These are phyloP conservation scores for Exobasidium cylindrosporum DNA, from an alignment of 1,284 basidiomycete species.

Conservation along the genomic window DNA sequence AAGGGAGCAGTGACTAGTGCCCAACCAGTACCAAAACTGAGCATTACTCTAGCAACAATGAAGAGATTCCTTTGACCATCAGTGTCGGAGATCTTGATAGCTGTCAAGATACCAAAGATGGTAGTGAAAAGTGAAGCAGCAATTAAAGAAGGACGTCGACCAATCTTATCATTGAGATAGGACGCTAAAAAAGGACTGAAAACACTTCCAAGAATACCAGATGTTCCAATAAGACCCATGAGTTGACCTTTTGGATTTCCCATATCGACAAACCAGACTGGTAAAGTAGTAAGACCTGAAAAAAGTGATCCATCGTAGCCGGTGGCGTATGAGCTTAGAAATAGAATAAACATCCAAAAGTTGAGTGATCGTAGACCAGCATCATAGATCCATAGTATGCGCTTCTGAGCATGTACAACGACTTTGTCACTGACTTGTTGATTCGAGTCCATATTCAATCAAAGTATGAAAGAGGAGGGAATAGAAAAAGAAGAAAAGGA, in stretches of 20 bases:
- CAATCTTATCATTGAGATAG: conserved; percentile 6
- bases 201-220: conserved; percentile 7
- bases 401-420: background rate
- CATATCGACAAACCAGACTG: conserved; percentile 4
- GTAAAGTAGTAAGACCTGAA: conserved; percentile 14
- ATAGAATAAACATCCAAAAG: conserved; percentile 13
- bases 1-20: conserved; percentile 9
- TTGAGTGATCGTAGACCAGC: conserved; percentile 14
- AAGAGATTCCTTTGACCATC: conserved; percentile 4
- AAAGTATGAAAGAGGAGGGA: no score
- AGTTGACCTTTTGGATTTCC: background rate
- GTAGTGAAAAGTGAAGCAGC: background rate
- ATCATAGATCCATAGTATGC: conserved; percentile 11
- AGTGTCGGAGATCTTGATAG: background rate
- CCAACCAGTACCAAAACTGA: conserved; percentile 5
- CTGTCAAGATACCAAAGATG: conserved; percentile 9
- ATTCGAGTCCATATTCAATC: no score
- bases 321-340: conserved; percentile 10
- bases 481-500: no score
- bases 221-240: conserved; percentile 5
- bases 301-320: conserved; percentile 18
- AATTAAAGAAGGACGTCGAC: conserved; percentile 8
- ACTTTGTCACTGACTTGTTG: no score
- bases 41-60: conserved; percentile 12
- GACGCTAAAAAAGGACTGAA: conserved; percentile 1